phyloP scores from a whole-genome alignment of 2,329 filamentous ascomycete genomes.

The Talaromyces atroroseus region DNA sequence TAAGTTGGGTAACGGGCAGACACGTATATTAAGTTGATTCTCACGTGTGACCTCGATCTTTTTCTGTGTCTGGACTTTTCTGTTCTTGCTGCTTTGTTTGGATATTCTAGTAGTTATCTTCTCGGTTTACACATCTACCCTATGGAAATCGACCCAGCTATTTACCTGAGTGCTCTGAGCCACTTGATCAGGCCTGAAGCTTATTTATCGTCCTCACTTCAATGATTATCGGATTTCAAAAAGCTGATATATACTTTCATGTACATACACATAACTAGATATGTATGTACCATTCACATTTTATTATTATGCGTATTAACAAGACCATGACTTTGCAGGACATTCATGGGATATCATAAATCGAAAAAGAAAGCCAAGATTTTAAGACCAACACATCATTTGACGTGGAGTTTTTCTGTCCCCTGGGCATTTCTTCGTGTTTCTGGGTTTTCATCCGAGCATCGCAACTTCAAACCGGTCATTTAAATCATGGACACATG shows the following conservation, averaged over 20 bases:
- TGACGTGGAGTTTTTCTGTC: neutral
- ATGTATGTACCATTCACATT: slow-evolving; percentile 11
- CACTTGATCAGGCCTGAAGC: no score
- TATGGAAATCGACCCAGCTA: no score
- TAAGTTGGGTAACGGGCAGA: no score
- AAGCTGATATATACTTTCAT: neutral
- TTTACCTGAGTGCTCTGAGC: no score
- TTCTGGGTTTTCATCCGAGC: neutral
- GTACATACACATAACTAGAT: neutral
- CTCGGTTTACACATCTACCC: no score
- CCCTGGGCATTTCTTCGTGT: neutral
- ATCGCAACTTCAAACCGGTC: neutral
- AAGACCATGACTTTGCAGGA: neutral
- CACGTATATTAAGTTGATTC: no score
- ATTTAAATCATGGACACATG: slow-evolving; percentile 10
- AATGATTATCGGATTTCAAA: neutral
- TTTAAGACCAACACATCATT: neutral
- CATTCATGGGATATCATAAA: slow-evolving; percentile 10
- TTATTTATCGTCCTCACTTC: neutral
- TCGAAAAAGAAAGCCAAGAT: neutral
- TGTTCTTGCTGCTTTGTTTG: no score
- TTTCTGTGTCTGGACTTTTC: no score
- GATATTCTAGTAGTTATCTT: no score
- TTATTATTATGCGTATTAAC: slow-evolving; percentile 14
- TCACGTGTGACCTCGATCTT: no score